phyloP scores from a whole-genome alignment of 1,139 yeast species.

The Suhomyces guaymorum region DNA sequence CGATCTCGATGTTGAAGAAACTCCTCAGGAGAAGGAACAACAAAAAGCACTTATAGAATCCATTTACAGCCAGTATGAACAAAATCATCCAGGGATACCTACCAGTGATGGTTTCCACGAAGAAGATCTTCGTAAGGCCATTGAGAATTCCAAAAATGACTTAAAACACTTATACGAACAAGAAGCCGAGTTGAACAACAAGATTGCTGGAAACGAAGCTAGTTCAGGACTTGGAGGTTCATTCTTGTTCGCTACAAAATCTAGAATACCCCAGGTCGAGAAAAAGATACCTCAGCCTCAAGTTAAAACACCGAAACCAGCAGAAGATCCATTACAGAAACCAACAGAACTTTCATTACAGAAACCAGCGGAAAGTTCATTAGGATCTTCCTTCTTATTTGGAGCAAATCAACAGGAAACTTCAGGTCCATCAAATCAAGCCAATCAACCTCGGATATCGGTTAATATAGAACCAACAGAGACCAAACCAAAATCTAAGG shows the following conservation, averaged over 20 bases:
- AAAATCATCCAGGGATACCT: slow-evolving; percentile 4
- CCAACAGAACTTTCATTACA: no score
- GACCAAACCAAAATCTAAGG: no score
- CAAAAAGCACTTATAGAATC: slow-evolving; percentile 40
- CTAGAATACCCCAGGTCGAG: slow-evolving; percentile 1
- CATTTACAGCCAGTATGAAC: slow-evolving; percentile 34
- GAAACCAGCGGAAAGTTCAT: no score
- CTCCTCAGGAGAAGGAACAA: slow-evolving; percentile 31
- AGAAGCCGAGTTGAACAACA: slow-evolving; percentile 18
- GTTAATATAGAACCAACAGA: no score
- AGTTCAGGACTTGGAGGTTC: slow-evolving; percentile 9
- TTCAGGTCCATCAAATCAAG: no score
- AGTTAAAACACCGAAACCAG: no score
- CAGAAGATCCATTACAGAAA: no score
- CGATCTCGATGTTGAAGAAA: slow-evolving; percentile 21
- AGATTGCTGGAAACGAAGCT: neutral
- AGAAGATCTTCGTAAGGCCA: slow-evolving; percentile 45
- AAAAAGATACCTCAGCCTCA: neutral
- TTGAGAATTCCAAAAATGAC: slow-evolving; percentile 47
- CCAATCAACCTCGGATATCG: no score
- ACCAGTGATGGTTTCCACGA: slow-evolving; percentile 24
- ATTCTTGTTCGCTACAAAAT: slow-evolving; percentile 9
- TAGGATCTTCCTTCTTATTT: neutral
- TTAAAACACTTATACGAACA: slow-evolving; percentile 21
- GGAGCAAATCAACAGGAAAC: no score